Percentiles rank a stretch among this genome's conserved stretches.
These are phyloP conservation scores for Pythium angustatum DNA, from an alignment of 352 stramenopile species.

Conservation along the genomic window DNA sequence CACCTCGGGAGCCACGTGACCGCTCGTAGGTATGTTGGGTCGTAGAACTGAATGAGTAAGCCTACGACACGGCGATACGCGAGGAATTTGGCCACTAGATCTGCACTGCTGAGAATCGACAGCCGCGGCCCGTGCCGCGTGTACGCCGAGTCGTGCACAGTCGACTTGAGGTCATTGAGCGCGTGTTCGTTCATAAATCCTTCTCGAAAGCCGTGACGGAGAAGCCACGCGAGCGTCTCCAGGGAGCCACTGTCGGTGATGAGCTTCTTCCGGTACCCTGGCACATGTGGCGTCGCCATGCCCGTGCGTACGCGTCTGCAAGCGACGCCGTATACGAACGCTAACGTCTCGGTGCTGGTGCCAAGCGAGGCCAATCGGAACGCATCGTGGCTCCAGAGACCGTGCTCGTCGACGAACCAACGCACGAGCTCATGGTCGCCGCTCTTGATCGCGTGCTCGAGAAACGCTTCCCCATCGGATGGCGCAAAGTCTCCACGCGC, in stretches of 20 bases:
- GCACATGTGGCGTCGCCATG: not conserved
- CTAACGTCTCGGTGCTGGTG: not conserved
- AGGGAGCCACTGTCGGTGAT: not conserved
- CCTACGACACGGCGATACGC: not conserved
- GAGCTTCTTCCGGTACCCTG: not conserved
- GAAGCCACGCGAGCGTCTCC: not conserved
- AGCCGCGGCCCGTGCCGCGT: not conserved
- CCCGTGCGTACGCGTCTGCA: not conserved
- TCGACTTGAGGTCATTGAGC: not conserved
- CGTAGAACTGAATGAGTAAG: not conserved
- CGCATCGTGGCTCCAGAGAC: not conserved
- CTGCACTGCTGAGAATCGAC: too few species aligned
- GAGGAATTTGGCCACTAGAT: too few species aligned
- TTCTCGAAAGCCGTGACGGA: not conserved
- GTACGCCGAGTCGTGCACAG: too few species aligned
- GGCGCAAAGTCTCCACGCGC: not conserved
- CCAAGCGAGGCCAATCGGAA: not conserved
- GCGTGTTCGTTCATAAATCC: not conserved
- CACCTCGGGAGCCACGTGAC: not conserved
- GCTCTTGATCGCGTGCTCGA: not conserved
- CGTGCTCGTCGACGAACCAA: not conserved
- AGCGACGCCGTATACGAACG: not conserved
- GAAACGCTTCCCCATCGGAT: not conserved
- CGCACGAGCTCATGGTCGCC: not conserved
- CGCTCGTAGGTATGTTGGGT: not conserved